These are phyloP conservation scores for Aegilops tauschii DNA, from an alignment of 176 grass and related monocot genomes.

Conservation along the genomic window DNA sequence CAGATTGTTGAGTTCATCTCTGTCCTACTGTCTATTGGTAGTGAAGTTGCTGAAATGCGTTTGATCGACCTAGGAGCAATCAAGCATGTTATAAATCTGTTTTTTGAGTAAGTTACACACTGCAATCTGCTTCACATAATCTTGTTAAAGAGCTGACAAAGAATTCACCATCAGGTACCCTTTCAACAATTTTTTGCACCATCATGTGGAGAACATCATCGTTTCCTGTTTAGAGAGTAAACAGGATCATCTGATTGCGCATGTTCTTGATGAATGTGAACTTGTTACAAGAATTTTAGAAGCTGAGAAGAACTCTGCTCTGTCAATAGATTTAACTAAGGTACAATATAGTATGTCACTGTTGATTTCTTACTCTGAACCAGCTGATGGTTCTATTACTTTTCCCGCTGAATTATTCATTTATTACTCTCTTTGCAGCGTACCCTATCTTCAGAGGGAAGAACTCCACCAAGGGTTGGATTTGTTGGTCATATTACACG, in stretches of 20 bases:
- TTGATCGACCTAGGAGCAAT: slow-evolving; percentile 80
- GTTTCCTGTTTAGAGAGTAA: slow-evolving; percentile 89
- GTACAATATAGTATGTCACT: slow-evolving; percentile 27
- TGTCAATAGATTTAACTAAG: slow-evolving; percentile 60
- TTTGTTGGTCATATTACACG: slow-evolving; percentile 78
- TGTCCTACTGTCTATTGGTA: slow-evolving; percentile 89
- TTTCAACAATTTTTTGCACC: slow-evolving; percentile 97
- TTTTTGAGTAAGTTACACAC: slow-evolving; percentile 86
- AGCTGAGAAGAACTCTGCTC: slow-evolving; percentile 66
- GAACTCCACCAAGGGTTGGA: slow-evolving; percentile 67
- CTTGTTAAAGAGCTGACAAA: slow-evolving; percentile 32
- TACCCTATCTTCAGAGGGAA: slow-evolving; percentile 57
- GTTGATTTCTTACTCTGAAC: background rate
- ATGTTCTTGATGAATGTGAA: slow-evolving; percentile 77
- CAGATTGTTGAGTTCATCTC: slow-evolving; percentile 99
- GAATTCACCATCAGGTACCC: slow-evolving; percentile 69
- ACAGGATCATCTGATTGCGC: slow-evolving; percentile 51
- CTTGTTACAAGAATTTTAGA: slow-evolving; percentile 79
- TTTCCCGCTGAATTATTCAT: slow-evolving; percentile 1
- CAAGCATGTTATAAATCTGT: slow-evolving; percentile 69
- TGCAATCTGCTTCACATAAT: slow-evolving; percentile 29
- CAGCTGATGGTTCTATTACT: slow-evolving; percentile 15
- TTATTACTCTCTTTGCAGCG: slow-evolving; percentile 52
- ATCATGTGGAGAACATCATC: slow-evolving; percentile 88
- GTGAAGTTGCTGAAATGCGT: slow-evolving; percentile 66